Base-by-base conservation (phyloP, 768 basidiomycete species). In the Russula griseocarnosa region DNA sequence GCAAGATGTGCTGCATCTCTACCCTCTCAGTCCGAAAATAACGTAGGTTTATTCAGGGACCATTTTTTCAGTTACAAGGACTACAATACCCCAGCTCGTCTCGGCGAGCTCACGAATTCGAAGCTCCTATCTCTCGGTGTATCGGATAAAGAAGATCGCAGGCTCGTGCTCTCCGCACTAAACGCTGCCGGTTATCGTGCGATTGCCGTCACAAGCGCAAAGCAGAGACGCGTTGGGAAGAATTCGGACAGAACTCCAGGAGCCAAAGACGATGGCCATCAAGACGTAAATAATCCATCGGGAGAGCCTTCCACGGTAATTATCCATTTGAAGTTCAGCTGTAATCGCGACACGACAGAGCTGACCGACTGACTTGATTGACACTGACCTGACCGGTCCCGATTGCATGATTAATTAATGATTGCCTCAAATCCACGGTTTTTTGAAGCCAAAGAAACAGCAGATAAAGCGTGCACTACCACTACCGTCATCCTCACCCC, bases 111-210 rank as follows among this genome's bases (percentile, higher is more conserved):
- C 38, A 84, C 81, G 32, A 83, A 90, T 56, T 66, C 76, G 14
- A 85, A 84, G 69, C 79, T 94, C 24, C 74, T 76, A 20, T 76
- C 78, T 5, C 73, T 82, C 16, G 88, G 88, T 0, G 70, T 94
- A 22, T 77, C 79, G 10, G 82, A 82, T 62, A 87, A 87, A 69
- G 87, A 88, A 22, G 79, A 84, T 53, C 77, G 92, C 22, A 87
- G 80, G 69, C 74, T 79, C 20, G 75, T 87, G 18, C 73, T 92
- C 53, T 69, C 77, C 40, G 85, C 88, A 10, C 66, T 91, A 26
- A 81, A 80, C 38, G 86, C 85, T 69, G 83, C 83, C 18, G 88
- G 86, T n/a, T 85, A 85, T 74, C 75, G 77, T 36, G 65, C 69
- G 34, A 66, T 68, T 32, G 62, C 55, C 3, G 58, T 65, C 49